phyloP scores from a whole-genome alignment of 2,329 filamentous ascomycete genomes.

The Fusarium sp. region DNA sequence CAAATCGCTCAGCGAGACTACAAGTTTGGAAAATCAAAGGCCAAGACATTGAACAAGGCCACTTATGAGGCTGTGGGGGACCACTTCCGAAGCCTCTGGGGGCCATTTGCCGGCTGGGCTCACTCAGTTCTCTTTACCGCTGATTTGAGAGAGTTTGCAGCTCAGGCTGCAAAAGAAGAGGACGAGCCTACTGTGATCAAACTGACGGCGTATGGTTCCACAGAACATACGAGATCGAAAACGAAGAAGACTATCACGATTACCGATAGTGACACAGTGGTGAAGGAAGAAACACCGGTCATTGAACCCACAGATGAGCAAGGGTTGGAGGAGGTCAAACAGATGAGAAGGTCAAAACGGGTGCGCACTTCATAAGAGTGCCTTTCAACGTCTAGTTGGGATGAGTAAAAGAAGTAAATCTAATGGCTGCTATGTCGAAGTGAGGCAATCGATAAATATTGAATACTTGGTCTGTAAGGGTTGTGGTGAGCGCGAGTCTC shows the following conservation, averaged over 20 bases:
- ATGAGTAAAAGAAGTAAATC: not conserved
- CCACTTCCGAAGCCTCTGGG: conserved; percentile 90
- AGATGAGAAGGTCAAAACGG: conserved; percentile 42
- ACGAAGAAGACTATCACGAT: conserved; percentile 39
- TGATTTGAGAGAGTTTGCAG: conserved; percentile 85
- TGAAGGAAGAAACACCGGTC: conserved; percentile 28
- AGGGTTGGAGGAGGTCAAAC: conserved; percentile 12
- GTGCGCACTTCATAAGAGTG: conserved; percentile 35
- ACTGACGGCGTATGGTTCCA: conserved; percentile 12
- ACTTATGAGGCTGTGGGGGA: conserved; percentile 92
- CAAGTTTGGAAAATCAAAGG: conserved; percentile 86
- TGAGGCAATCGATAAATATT: not conserved
- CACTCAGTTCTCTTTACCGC: conserved; percentile 97
- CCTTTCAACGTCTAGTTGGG: not conserved
- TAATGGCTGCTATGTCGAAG: not conserved
- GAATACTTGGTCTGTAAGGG: not conserved
- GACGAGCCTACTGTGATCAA: conserved; percentile 19
- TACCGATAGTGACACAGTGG: conserved; percentile 23
- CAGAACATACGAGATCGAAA: conserved; percentile 32
- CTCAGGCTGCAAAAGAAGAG: conserved; percentile 55
- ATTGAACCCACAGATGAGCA: conserved; percentile 22
- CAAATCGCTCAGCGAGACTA: conserved; percentile 98
- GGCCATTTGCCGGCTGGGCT: conserved; percentile 94
- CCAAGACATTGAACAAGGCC: conserved; percentile 84
- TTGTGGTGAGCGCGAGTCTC: not conserved